Percentiles rank a stretch among this genome's conserved stretches.
Evolutionary conservation across 192 early-diverging fungal species (phyloP).

Genomic region (Linnemannia elongata): DNA sequence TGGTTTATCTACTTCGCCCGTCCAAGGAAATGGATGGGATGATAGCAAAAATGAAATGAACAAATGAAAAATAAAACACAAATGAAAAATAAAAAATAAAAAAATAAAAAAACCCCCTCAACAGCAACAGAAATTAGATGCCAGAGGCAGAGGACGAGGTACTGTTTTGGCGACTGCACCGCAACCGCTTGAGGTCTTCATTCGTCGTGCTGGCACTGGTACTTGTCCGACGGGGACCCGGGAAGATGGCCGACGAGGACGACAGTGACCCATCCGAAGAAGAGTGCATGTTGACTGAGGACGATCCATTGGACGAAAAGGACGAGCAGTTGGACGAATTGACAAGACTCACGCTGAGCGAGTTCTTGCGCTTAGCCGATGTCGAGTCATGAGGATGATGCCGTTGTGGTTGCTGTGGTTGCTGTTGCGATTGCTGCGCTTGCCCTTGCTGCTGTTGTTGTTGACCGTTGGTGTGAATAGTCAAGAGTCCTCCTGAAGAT

Average conservation of each 20-base stretch:
- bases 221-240: constrained; percentile 50
- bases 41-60: not conserved
- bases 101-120: not conserved
- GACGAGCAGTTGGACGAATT: constrained; percentile 34
- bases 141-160: constrained; percentile 31
- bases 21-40: not conserved
- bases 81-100: not conserved
- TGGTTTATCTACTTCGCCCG: not conserved
- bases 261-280: constrained; percentile 24
- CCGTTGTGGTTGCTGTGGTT: not conserved
- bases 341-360: constrained; percentile 26
- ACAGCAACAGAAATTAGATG: constrained; percentile 8
- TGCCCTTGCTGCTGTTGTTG: not conserved
- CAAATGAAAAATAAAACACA: not conserved
- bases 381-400: constrained; percentile 31
- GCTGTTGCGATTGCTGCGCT: not conserved
- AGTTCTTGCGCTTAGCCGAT: constrained; percentile 47
- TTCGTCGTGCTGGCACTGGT: constrained; percentile 51
- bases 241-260: constrained; percentile 43
- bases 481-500: constrained; percentile 6
- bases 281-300: constrained; percentile 10
- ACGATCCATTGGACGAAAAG: constrained; percentile 27
- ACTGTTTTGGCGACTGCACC: constrained; percentile 54
- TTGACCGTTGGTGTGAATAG: constrained; percentile 12
- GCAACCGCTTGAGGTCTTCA: constrained; percentile 49